phyloP scores from a whole-genome alignment of 2,329 filamentous ascomycete genomes.

The Lachnellula suecica region DNA sequence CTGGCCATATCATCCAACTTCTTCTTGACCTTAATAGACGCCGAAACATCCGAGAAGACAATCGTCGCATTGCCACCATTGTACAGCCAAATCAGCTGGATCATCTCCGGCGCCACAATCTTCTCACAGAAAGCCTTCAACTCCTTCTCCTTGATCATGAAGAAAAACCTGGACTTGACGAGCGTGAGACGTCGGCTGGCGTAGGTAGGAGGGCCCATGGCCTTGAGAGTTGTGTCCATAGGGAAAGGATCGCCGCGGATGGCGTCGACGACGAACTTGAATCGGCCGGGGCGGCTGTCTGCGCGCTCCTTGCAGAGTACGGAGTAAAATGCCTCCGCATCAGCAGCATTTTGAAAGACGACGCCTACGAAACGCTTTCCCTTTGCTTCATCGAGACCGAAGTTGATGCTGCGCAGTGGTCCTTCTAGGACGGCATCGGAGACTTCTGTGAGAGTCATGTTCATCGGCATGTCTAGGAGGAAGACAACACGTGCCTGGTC shows the following conservation, averaged over 20 bases:
- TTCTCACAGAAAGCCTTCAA: constrained; percentile 24
- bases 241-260: constrained; percentile 24
- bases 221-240: constrained; percentile 20
- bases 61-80: constrained; percentile 34
- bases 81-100: constrained; percentile 30
- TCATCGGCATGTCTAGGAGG: constrained; percentile 27
- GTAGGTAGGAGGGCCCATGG: constrained; percentile 23
- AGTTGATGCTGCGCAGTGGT: constrained; percentile 26
- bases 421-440: constrained; percentile 30
- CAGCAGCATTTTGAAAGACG: constrained; percentile 27
- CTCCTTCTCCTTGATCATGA: constrained; percentile 23
- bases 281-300: constrained; percentile 18
- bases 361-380: constrained; percentile 23
- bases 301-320: constrained; percentile 19
- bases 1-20: constrained; percentile 21
- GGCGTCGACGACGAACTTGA: constrained; percentile 27
- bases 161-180: constrained; percentile 32
- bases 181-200: constrained; percentile 31
- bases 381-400: constrained; percentile 24
- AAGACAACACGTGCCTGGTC: constrained; percentile 28
- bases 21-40: constrained; percentile 28
- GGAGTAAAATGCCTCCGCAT: constrained; percentile 24
- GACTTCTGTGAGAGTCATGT: constrained; percentile 24
- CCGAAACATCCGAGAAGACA: constrained; percentile 28
- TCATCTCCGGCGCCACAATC: constrained; percentile 18